Evolutionary conservation across 371 early-diverging fungal species (phyloP).

Genomic region (Mortierella sp.): DNA sequence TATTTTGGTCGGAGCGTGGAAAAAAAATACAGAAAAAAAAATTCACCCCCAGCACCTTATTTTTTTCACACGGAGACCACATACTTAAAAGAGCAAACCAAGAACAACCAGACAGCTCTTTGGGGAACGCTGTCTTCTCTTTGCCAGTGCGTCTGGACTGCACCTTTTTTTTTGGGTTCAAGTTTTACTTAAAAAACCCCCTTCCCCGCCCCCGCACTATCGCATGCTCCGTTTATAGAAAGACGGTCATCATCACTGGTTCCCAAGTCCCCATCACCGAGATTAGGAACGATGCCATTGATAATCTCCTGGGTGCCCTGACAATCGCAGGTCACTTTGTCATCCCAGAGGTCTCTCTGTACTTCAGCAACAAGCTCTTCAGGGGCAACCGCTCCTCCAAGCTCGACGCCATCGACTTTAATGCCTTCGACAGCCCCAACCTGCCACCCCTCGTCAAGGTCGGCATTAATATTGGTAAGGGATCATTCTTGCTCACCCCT

Average conservation of each 20-base stretch:
- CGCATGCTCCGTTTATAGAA: conserved; percentile 64
- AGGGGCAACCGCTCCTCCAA: conserved; percentile 98
- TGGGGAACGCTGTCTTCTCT: neutral
- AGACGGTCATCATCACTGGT: conserved; percentile 98
- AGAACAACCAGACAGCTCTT: neutral
- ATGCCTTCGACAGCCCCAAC: conserved; percentile 98
- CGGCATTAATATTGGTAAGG: conserved; percentile 93
- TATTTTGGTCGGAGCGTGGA: conserved; percentile 7
- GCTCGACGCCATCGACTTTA: conserved; percentile 94
- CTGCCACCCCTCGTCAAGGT: conserved; percentile 89
- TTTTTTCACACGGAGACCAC: conserved; percentile 11
- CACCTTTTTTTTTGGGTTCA: neutral
- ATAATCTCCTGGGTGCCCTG: conserved; percentile 93
- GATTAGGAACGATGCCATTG: conserved; percentile 97
- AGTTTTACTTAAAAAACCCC: conserved; percentile 9
- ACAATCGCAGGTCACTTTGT: conserved; percentile 97
- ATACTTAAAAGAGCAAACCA: neutral
- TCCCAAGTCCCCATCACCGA: conserved; percentile 97
- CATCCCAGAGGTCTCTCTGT: conserved; percentile 97
- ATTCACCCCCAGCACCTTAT: conserved; percentile 4
- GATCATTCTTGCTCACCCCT: neutral
- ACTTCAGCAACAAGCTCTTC: conserved; percentile 94
- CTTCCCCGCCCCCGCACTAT: conserved; percentile 1
- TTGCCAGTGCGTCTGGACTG: neutral
- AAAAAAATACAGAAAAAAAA: neutral